A percentile compares a stretch with the other conserved stretches of the same genome.
Evolutionary conservation across 176 grass and related monocot genomes (phyloP).

Genomic region (Carex kokanica): DNA sequence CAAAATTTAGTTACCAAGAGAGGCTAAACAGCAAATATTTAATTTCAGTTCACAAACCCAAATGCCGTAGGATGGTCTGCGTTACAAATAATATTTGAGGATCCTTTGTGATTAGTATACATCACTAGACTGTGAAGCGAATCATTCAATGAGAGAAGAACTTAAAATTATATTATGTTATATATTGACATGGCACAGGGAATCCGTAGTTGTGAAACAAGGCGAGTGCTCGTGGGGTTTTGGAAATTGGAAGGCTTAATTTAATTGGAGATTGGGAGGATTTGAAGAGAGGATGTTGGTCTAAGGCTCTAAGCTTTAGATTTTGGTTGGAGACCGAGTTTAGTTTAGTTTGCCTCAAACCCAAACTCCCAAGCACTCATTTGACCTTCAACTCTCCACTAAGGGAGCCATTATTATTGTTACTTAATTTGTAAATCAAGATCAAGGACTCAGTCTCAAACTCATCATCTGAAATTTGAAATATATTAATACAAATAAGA

Average conservation of each 20-base stretch:
- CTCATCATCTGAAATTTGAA: not conserved
- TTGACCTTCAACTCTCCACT: not conserved
- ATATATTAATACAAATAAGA: not conserved
- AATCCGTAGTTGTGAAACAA: not conserved
- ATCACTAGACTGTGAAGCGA: not conserved
- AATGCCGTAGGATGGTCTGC: conserved; percentile 31
- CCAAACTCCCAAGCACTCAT: conserved; percentile 16
- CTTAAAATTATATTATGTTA: not conserved
- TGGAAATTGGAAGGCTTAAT: conserved; percentile 1
- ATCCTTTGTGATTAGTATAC: not conserved
- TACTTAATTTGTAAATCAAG: not conserved
- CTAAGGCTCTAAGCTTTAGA: conserved; percentile 27
- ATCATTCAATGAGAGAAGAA: not conserved
- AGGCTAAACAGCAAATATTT: not conserved
- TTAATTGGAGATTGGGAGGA: conserved; percentile 17
- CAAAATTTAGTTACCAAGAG: not conserved
- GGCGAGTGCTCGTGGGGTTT: conserved; percentile 36
- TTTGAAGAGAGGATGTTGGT: conserved; percentile 37
- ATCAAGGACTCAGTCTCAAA: not conserved
- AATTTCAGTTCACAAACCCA: conserved; percentile 22
- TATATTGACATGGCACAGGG: not conserved
- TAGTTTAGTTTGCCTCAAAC: not conserved
- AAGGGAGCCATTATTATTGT: not conserved
- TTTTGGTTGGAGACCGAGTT: conserved; percentile 26
- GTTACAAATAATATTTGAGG: not conserved